A percentile compares a stretch with the other conserved stretches of the same genome.
Conservation (phyloP, 164 flowering plant genomes). For the Sextonia rubra region DNA sequence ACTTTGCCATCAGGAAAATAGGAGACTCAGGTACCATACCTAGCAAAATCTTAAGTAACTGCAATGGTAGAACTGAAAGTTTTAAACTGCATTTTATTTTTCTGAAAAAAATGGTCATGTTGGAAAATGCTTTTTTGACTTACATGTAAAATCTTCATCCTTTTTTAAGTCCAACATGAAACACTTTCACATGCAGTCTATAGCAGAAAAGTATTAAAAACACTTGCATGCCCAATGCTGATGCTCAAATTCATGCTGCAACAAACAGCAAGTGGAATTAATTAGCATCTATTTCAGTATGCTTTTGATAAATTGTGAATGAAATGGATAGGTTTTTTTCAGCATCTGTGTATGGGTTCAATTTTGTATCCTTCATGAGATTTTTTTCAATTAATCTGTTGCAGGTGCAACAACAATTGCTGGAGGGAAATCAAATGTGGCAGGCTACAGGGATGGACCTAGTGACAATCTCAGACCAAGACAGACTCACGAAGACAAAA, state of each 20-base stretch:
- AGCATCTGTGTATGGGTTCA: background rate
- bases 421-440: slow-evolving; percentile 91
- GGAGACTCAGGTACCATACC: slow-evolving; percentile 69
- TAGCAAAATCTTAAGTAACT: background rate
- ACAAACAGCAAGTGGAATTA: background rate
- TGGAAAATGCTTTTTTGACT: background rate
- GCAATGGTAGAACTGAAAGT: background rate
- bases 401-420: slow-evolving; percentile 95
- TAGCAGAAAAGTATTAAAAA: too few relatives aligned
- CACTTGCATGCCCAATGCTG: background rate
- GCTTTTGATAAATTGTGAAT: background rate
- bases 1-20: slow-evolving; percentile 91
- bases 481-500: too few relatives aligned
- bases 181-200: background rate
- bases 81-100: background rate
- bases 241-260: background rate
- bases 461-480: too few relatives aligned
- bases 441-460: slow-evolving; percentile 95
- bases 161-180: too few relatives aligned
- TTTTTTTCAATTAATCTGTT: slow-evolving; percentile 23
- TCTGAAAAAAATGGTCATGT: background rate
- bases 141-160: too few relatives aligned
- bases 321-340: background rate
- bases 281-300: background rate
- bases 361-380: background rate